Evolutionary conservation across 2,329 filamentous ascomycete genomes (phyloP), one percentile per base, ranked within the genome.

Genomic region (Fragosphaeria purpurea): DNA sequence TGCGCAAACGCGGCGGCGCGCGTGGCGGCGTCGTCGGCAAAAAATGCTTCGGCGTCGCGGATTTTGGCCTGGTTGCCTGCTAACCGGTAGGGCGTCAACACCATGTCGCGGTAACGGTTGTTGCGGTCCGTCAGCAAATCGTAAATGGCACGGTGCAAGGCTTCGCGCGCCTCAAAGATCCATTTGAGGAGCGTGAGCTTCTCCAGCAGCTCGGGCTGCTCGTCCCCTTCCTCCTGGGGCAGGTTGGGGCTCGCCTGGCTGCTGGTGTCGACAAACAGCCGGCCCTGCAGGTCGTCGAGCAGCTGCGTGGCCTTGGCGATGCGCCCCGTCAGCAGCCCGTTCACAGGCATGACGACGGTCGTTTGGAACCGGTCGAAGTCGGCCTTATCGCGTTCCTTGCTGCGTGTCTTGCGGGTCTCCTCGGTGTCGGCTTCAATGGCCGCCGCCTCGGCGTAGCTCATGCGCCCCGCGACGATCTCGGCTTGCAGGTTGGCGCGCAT

Each of bases 171-270:
- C 64, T 98, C 93, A 59, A 96, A 97, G 7, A 97, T 82, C 90
- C 93, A 97, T 62, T 97, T 98, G 11, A 97, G 75, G 45, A 96
- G 78, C 0, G 91, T 97, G 10, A 98, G 75, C 67, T 95, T 95
- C 66, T 98, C 93, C 3, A 97, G 73, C 0, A 97, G 75, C 66
- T 98, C 93, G 0, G 93, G 93, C 63, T 90, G 83, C 64, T 96
- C 91, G 59, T 97, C 91, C 13, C 93, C 91, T 68, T 96, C 91
- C 65, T 95, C 89, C 64, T 96, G 90, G 0, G 89, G 85, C 65
- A 88, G 81, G 60, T 95, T 91, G 0, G 89, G 85, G 55, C 82
- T 80, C 4, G 77, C 72, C 43, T 76, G 72, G 40, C 76, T 72
- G 62, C 79, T 84, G 51, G 78, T 84, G 55, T 88, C 85, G 47